A percentile compares a stretch with the other conserved stretches of the same genome.
Evolutionary conservation across 176 grass and related monocot species (phyloP).

Genomic region (Hsuehochloa calcarea): DNA sequence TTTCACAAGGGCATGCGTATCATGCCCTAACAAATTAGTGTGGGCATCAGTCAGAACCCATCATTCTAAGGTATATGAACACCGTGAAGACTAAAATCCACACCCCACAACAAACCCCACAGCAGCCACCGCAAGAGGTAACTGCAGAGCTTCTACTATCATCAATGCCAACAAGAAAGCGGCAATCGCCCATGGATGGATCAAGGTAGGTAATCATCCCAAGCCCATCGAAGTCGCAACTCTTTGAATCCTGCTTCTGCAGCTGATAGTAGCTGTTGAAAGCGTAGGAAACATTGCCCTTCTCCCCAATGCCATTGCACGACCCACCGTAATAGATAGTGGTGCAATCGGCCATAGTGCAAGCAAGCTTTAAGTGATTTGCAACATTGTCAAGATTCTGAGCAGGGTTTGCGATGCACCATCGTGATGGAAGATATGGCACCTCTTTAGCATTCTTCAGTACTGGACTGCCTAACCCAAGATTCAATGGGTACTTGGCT

Average conservation of each 20-base stretch:
- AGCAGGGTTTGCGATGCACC: constrained; percentile 72
- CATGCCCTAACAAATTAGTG: constrained; percentile 21
- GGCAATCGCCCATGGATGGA: constrained; percentile 72
- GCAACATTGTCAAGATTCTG: constrained; percentile 37
- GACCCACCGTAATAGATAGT: constrained; percentile 76
- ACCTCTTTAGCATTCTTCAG: constrained; percentile 83
- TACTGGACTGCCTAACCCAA: constrained; percentile 60
- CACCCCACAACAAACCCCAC: constrained; percentile 35
- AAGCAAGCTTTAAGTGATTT: constrained; percentile 86
- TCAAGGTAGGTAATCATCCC: constrained; percentile 90
- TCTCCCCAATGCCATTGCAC: constrained; percentile 76
- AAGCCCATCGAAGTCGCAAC: constrained; percentile 74
- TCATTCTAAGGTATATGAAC: constrained; percentile 62
- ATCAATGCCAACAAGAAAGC: constrained; percentile 77
- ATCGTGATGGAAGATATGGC: constrained; percentile 78
- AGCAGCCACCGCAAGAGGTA: constrained; percentile 34
- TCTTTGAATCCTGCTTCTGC: constrained; percentile 79
- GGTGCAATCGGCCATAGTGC: constrained; percentile 77
- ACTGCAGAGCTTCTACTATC: constrained; percentile 48
- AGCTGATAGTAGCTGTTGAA: constrained; percentile 98
- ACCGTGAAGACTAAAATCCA: constrained; percentile 65
- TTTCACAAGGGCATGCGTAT: constrained; percentile 6
- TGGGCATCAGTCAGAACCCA: constrained; percentile 36
- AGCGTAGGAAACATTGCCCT: constrained; percentile 82
- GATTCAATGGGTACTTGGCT: constrained; percentile 85